phyloP scores from a whole-genome alignment of 208 protist genomes.

The Crithidia expoeki region DNA sequence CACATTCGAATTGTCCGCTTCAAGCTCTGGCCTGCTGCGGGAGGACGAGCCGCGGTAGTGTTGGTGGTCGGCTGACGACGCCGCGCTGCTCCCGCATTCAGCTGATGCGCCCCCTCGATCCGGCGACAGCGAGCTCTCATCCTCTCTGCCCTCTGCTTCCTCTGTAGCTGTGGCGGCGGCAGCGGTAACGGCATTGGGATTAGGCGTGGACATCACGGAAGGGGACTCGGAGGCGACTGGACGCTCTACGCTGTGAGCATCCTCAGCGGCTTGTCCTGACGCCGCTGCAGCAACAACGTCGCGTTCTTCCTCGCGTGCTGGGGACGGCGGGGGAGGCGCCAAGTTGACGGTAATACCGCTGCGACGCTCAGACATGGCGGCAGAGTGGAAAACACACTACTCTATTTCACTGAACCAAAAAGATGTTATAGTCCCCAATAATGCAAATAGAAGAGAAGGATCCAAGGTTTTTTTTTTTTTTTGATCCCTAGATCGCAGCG shows the following conservation, averaged over 20 bases:
- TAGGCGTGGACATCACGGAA: slow-evolving; percentile 22
- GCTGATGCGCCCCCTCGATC: background rate
- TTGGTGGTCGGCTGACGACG: background rate
- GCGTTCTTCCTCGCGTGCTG: slow-evolving; percentile 24
- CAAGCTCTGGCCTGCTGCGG: background rate
- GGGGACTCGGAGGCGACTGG: slow-evolving; percentile 9
- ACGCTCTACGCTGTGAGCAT: slow-evolving; percentile 13
- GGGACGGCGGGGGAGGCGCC: slow-evolving; percentile 36
- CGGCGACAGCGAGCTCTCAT: slow-evolving; percentile 15
- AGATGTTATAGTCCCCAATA: background rate
- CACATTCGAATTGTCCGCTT: background rate
- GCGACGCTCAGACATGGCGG: slow-evolving; percentile 28
- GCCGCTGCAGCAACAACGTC: background rate
- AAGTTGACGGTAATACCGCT: slow-evolving; percentile 18
- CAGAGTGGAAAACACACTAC: background rate
- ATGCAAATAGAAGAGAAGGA: slow-evolving; percentile 27
- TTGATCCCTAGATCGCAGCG: too few relatives aligned
- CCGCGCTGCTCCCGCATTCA: background rate
- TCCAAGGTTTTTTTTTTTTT: background rate
- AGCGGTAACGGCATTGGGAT: slow-evolving; percentile 16
- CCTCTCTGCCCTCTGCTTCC: slow-evolving; percentile 1
- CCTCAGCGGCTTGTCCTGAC: too few relatives aligned
- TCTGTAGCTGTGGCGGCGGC: slow-evolving; percentile 5
- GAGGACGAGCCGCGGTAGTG: background rate
- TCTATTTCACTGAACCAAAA: too few relatives aligned